Percentiles rank a stretch among this genome's conserved stretches.
These are phyloP conservation scores for Mallotus japonicus DNA, from an alignment of 441 rosid species.

Conservation along the genomic window DNA sequence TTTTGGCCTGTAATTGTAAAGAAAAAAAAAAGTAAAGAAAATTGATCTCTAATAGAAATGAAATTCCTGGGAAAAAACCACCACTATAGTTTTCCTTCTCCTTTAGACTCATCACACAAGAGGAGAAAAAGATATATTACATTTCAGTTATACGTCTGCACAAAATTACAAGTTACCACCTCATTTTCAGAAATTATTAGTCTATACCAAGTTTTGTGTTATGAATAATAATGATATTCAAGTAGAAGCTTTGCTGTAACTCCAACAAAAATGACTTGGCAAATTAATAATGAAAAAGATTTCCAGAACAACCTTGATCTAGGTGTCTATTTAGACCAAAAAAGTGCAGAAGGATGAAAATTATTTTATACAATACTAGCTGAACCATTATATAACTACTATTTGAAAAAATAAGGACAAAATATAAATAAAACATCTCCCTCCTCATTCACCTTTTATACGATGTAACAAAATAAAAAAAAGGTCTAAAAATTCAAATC, in stretches of 20 bases:
- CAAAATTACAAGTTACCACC: neutral
- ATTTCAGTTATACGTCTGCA: neutral
- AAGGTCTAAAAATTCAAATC: neutral
- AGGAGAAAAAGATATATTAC: neutral
- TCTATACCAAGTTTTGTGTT: neutral
- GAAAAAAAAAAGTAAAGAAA: neutral
- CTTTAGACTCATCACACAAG: neutral
- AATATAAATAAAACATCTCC: neutral
- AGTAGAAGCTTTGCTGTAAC: neutral
- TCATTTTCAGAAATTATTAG: neutral
- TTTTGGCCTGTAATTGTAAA: conserved; percentile 53
- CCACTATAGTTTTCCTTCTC: neutral
- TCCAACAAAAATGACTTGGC: neutral
- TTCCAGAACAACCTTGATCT: neutral
- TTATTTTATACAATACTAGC: neutral
- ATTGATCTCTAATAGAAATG: neutral
- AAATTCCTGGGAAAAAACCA: neutral
- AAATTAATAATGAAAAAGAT: neutral
- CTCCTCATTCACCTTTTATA: neutral
- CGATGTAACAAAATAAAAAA: neutral
- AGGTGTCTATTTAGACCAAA: neutral
- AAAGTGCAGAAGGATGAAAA: neutral
- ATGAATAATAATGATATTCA: neutral
- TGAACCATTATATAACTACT: neutral
- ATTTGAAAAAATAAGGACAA: neutral